Evolutionary conservation across 2,329 filamentous ascomycete genomes (phyloP), one percentile per base, ranked within the genome.

Genomic region (Davidsoniella virescens): DNA sequence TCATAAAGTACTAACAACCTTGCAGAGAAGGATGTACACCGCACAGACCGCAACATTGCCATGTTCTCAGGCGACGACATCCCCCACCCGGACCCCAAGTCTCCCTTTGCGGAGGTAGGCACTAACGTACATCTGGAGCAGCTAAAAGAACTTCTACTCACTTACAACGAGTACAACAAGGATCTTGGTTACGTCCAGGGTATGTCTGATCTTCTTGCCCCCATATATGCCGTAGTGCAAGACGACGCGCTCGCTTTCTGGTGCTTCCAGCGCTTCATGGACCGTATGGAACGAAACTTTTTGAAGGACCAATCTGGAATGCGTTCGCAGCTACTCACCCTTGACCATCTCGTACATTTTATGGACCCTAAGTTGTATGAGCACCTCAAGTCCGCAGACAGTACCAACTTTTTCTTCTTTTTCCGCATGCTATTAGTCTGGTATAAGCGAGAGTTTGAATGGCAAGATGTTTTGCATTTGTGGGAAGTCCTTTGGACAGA

Each of bases 361-460:
- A 88, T 98, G 79, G 92, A 98, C 57, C 92, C 93, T 0, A 84
- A 87, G 61, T 78, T 98, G 6, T 96, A 95, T 65, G 72, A 84
- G 2, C 92, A 98, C 59, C 76, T 98, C 0, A 79, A 94, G 63
- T 80, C 76, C 14, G 85, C 88, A 17, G 93, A 98, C 59, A 93
- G 84, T 60, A 98, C 92, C 20, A 98, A 98, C 64, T 98, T 98
- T 66, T 98, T 98, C 67, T 98, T 98, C 70, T 96, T 98, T 71
- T 98, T 96, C 76, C 84, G 92, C 54, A 96, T 96, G 92, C 72
- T 98, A 33, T 72, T 98, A 1, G 92, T 98, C 8, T 98, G 92
- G 92, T 98, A 92, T 65, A 98, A 98, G 70, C 82, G 92, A 44
- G 92, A 98, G 65, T 98, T 98, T 59, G 75, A 79, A 57, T 98